Base-by-base conservation (phyloP, 108 stramenopile species). In the Nannochloropsis salina region DNA sequence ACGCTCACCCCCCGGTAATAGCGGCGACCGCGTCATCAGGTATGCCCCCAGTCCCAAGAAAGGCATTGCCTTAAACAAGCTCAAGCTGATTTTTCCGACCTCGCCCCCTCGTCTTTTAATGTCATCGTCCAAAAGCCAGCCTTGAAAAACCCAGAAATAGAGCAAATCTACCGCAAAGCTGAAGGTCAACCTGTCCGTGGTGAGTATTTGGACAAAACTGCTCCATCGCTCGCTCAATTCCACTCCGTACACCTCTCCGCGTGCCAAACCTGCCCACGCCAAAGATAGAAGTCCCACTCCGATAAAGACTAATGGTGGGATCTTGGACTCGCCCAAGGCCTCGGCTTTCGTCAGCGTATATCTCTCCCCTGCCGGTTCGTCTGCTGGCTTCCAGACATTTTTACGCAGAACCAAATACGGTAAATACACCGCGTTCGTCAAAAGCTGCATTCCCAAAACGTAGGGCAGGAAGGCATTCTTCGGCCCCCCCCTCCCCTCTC, bases 91-190 rank as follows among this genome's bases (percentile, higher is more conserved):
- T 22, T 61, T n/a, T 6, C 88, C 93, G 79, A 83, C 80, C 61
- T 42, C 84, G 45, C 85, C 85, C 45, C 90, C 86, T 12, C 95
- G 84, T 45, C 95, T 91, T 87, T 91, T 92, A 86, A 92, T 82
- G 87, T 96, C 96, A 51, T 96, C 96, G 81, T 94, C 94, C 3
- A 96, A 89, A 2, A 96, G 89, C 95, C 95, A 96, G 31, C 94
- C 93, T 86, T 96, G 96, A 81, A 96, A 96, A 11, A 92, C 51
- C 9, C 88, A 94, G 88, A 95, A 96, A n/a, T 95, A 92, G 8
- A 90, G 91, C 79, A 95, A 86, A 85, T 96, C 96, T 2, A 96
- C 94, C 61, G 95, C 42, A 83, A 95, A 95, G 80, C 91, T 93
- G 2, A 91, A 88, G n/a, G 94, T 94, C 1, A 96, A 94, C 0